A percentile compares a stretch with the other conserved stretches of the same genome.
Conservation (phyloP, 768 basidiomycete species). For the Hericium rajendrae region DNA sequence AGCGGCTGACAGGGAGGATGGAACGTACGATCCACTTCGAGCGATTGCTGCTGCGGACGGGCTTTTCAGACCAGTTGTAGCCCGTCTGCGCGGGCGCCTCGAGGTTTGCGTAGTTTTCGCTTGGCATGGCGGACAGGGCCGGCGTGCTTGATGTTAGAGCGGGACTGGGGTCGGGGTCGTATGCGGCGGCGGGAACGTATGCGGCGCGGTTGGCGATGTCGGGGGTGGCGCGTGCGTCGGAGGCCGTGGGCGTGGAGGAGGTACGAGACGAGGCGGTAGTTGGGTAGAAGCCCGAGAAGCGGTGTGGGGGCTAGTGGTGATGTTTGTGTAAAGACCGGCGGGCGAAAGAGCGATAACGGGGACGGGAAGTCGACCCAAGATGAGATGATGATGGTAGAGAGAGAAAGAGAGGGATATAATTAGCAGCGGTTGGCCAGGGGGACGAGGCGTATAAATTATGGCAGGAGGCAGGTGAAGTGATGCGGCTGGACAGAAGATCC, state of each 20-base stretch:
- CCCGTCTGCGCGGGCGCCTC: background rate
- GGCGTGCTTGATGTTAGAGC: background rate
- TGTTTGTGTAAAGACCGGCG: background rate
- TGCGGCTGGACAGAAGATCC: no score
- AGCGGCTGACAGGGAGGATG: background rate
- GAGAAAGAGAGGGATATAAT: background rate
- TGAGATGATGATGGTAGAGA: background rate
- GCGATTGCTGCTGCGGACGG: background rate
- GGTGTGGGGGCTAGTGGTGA: conserved; percentile 1
- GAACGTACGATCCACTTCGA: conserved; percentile 12
- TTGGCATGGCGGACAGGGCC: background rate
- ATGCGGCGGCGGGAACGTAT: background rate
- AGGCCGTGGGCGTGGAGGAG: background rate
- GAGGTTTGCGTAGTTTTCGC: background rate
- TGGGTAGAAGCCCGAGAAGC: background rate
- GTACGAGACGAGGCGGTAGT: background rate
- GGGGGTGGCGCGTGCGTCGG: background rate
- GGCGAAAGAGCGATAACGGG: background rate
- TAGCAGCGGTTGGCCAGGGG: background rate
- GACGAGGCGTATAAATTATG: background rate
- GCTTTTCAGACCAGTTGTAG: conserved; percentile 5
- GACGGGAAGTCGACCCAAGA: background rate
- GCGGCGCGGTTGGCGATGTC: conserved; percentile 4
- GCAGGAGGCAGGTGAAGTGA: no score
- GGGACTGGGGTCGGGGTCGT: background rate